Percentiles rank a stretch among this genome's conserved stretches.
Evolutionary conservation across 2,329 filamentous ascomycete genomes (phyloP).

Genomic region (Cladobotryum mycophilum): DNA sequence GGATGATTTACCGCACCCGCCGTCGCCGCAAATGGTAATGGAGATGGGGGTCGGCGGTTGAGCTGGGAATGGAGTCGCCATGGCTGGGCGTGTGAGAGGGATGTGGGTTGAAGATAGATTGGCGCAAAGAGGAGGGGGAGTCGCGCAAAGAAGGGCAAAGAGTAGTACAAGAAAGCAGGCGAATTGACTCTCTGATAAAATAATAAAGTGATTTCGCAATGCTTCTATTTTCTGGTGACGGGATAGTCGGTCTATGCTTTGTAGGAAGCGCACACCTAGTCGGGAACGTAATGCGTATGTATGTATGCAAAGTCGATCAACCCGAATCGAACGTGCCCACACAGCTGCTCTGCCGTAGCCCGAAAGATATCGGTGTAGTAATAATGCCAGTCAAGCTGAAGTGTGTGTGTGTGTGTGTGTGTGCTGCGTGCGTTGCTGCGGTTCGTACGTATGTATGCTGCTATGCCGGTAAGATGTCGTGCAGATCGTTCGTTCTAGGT

Average conservation of each 20-base stretch:
- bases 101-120: background rate
- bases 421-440: background rate
- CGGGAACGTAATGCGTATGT: too few relatives aligned
- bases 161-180: background rate
- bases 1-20: constrained; percentile 77
- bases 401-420: too few relatives aligned
- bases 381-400: background rate
- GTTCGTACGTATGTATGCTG: background rate
- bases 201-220: too few relatives aligned
- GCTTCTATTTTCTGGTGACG: too few relatives aligned
- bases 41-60: constrained; percentile 47
- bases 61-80: background rate
- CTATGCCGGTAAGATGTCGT: background rate
- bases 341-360: too few relatives aligned
- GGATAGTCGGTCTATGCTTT: too few relatives aligned
- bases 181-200: background rate
- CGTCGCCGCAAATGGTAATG: constrained; percentile 82
- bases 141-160: background rate
- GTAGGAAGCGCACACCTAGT: too few relatives aligned
- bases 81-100: background rate
- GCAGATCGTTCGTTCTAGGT: background rate
- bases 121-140: background rate
- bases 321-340: too few relatives aligned
- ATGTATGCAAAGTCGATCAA: too few relatives aligned
- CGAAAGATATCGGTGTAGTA: too few relatives aligned